Conservation (phyloP, 129 eudicot species). For the Chrysanthemum makinoi region DNA sequence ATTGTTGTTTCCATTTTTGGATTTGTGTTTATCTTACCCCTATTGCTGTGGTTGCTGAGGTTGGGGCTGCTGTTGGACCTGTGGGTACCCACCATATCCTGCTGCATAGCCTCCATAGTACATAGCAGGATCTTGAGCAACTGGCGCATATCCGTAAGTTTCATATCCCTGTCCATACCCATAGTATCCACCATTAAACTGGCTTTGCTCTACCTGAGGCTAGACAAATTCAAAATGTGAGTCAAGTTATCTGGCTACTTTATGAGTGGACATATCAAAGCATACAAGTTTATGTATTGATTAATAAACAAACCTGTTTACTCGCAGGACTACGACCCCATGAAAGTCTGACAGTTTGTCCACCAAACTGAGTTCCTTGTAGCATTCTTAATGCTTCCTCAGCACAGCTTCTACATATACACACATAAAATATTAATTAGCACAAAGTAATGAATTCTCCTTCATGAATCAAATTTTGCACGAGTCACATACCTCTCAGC, state of each 20-base stretch:
- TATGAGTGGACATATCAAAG: not conserved
- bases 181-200: slow-evolving; percentile 63
- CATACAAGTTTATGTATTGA: not conserved
- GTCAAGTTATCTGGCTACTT: not conserved
- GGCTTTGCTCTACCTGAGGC: slow-evolving; percentile 84
- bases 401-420: slow-evolving; percentile 19
- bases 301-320: slow-evolving; percentile 17
- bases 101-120: slow-evolving; percentile 69
- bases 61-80: slow-evolving; percentile 63
- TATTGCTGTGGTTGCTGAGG: slow-evolving; percentile 30
- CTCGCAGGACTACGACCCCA: slow-evolving; percentile 34
- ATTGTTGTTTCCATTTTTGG: no score
- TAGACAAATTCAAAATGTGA: slow-evolving; percentile 18
- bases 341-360: slow-evolving; percentile 24
- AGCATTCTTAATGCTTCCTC: slow-evolving; percentile 28
- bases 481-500: slow-evolving; percentile 25
- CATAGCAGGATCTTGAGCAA: slow-evolving; percentile 75
- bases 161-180: slow-evolving; percentile 81
- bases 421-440: not conserved
- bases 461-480: no score
- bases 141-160: slow-evolving; percentile 69
- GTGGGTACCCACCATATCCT: slow-evolving; percentile 73
- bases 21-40: slow-evolving; percentile 33
- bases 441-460: no score
- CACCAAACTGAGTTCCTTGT: slow-evolving; percentile 27